Percentiles rank a stretch among this genome's conserved stretches.
phyloP scores from a whole-genome alignment of 2,329 filamentous ascomycete genomes.

The Lecanoromycetidae sp. region DNA sequence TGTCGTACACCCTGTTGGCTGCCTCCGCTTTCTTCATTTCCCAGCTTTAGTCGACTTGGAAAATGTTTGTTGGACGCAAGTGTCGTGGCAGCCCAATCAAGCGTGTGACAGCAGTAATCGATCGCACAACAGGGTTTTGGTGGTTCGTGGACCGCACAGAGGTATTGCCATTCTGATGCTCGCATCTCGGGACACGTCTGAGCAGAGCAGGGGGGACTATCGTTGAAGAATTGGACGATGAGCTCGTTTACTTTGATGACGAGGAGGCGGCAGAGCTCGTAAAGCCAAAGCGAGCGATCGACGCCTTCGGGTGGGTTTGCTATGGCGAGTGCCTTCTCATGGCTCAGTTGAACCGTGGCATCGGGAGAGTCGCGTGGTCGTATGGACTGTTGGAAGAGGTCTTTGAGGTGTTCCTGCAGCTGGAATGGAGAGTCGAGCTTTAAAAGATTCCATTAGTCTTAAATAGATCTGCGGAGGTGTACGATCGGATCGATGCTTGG shows the following conservation, averaged over 20 bases:
- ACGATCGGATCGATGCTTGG: background rate
- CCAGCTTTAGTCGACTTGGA: constrained; percentile 63
- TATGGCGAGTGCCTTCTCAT: constrained; percentile 61
- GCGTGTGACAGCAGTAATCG: constrained; percentile 96
- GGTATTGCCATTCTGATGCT: constrained; percentile 96
- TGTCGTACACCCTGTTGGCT: constrained; percentile 57
- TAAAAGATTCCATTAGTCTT: constrained; percentile 7
- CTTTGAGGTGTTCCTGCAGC: constrained; percentile 90
- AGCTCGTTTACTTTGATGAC: constrained; percentile 89
- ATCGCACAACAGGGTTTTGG: constrained; percentile 97
- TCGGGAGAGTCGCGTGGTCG: constrained; percentile 39
- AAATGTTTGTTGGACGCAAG: constrained; percentile 93
- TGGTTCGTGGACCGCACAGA: constrained; percentile 93
- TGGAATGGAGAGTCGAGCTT: constrained; percentile 98
- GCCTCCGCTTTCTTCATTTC: constrained; percentile 30
- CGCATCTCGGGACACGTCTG: constrained; percentile 95
- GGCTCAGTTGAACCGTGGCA: constrained; percentile 59
- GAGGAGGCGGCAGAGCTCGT: constrained; percentile 92
- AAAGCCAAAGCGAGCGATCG: constrained; percentile 86
- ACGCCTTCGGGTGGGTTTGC: constrained; percentile 69
- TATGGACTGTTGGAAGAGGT: constrained; percentile 74
- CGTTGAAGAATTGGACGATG: constrained; percentile 84
- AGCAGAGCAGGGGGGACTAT: constrained; percentile 75
- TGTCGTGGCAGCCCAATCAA: constrained; percentile 93
- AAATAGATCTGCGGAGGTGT: background rate